Percentiles rank a stretch among this genome's conserved stretches.
phyloP scores from a whole-genome alignment of 495 filamentous ascomycete species.

The Penicillium herquei region DNA sequence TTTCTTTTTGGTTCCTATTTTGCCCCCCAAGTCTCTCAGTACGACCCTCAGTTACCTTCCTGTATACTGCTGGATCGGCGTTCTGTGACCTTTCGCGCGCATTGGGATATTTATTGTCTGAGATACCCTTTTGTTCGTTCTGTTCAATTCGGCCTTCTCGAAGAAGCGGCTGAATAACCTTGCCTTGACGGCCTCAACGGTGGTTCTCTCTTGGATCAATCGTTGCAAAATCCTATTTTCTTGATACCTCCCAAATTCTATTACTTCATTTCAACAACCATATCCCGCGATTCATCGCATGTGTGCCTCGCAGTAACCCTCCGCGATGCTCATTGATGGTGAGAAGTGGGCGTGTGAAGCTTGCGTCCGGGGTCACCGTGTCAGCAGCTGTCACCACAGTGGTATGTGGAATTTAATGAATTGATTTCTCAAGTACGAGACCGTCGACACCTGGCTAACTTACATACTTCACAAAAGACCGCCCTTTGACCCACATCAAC shows the following conservation, averaged over 20 bases:
- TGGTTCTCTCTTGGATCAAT: conserved; percentile 18
- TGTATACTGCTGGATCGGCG: conserved; percentile 33
- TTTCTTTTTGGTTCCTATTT: conserved; percentile 17
- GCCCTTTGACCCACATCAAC: conserved; percentile 91
- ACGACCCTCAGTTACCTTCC: conserved; percentile 13
- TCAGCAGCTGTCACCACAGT: conserved; percentile 90
- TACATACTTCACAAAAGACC: conserved; percentile 57
- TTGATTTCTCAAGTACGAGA: background rate
- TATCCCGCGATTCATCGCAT: conserved; percentile 46
- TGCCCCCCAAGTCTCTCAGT: conserved; percentile 15
- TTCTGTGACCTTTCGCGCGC: conserved; percentile 36
- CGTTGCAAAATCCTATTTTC: conserved; percentile 12
- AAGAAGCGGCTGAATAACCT: conserved; percentile 29
- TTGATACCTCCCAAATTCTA: conserved; percentile 12
- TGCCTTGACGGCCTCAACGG: conserved; percentile 44
- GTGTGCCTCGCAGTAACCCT: conserved; percentile 41
- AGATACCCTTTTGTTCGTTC: conserved; percentile 45
- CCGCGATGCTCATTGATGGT: conserved; percentile 77
- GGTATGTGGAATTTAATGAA: conserved; percentile 55
- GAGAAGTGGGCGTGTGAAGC: conserved; percentile 93
- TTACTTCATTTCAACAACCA: conserved; percentile 6
- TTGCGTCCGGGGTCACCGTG: conserved; percentile 89
- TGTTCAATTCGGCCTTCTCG: conserved; percentile 32
- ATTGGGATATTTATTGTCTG: conserved; percentile 34
- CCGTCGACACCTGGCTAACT: background rate